phyloP scores from a whole-genome alignment of 1,284 basidiomycete genomes.

The Tausonia pullulans region DNA sequence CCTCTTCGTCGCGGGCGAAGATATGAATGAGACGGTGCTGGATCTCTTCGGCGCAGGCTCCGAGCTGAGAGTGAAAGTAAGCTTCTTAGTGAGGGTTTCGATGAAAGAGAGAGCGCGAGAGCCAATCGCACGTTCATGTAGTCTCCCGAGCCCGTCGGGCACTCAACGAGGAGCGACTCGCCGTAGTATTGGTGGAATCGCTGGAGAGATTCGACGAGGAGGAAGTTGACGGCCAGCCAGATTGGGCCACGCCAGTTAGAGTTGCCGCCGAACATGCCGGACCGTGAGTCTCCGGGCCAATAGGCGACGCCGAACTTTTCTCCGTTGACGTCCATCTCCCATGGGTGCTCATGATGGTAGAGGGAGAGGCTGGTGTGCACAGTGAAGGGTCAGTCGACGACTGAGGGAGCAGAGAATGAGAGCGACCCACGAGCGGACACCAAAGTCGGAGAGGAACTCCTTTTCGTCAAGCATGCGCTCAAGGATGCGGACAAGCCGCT shows the following conservation, averaged over 20 bases:
- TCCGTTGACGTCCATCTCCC: conserved; percentile 87
- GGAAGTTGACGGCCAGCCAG: conserved; percentile 88
- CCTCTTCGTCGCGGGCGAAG: conserved; percentile 78
- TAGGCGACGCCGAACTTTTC: conserved; percentile 85
- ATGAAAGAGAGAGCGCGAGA: neutral
- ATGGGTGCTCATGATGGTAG: conserved; percentile 81
- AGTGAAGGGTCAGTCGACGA: neutral
- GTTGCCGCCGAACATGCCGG: conserved; percentile 98
- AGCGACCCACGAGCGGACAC: conserved; percentile 72
- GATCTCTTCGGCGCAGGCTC: conserved; percentile 86
- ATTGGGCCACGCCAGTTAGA: conserved; percentile 86
- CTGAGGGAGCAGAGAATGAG: neutral
- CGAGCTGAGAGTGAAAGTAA: conserved; percentile 72
- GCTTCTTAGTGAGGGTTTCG: neutral
- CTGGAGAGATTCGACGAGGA: conserved; percentile 70
- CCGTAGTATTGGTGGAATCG: conserved; percentile 96
- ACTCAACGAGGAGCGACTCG: conserved; percentile 77
- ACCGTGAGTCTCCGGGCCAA: conserved; percentile 94
- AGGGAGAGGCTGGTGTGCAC: conserved; percentile 55
- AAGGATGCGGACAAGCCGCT: conserved; percentile 73
- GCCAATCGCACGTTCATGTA: conserved; percentile 19
- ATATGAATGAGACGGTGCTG: conserved; percentile 94
- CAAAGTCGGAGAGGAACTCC: conserved; percentile 90
- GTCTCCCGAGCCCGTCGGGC: conserved; percentile 88
- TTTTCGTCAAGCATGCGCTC: conserved; percentile 95